phyloP scores from a whole-genome alignment of 129 eudicot species.

The Kitagawia praeruptora region DNA sequence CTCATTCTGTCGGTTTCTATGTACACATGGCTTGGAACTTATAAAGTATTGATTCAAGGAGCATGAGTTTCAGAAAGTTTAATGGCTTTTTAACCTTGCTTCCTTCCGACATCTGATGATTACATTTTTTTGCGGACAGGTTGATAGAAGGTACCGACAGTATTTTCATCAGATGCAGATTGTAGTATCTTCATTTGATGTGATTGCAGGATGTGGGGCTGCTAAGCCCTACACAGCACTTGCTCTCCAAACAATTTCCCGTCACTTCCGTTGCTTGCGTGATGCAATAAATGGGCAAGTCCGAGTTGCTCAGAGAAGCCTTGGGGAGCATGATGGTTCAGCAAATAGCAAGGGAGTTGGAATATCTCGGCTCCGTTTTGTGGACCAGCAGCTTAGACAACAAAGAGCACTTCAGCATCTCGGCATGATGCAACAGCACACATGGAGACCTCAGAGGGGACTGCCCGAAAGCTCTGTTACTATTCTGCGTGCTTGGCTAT shows the following conservation, averaged over 20 bases:
- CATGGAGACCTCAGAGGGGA: constrained; percentile 97
- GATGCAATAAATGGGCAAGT: constrained; percentile 64
- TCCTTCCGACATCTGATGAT: constrained; percentile 6
- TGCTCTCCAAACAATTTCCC: constrained; percentile 73
- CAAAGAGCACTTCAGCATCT: constrained; percentile 87
- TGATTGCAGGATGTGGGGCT: constrained; percentile 66
- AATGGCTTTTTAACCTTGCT: neutral
- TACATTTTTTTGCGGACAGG: constrained; percentile 33
- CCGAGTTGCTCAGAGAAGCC: constrained; percentile 40
- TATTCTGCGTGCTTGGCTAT: constrained; percentile 84
- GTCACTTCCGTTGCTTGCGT: constrained; percentile 78
- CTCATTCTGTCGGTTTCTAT: too few species aligned
- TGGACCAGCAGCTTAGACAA: constrained; percentile 56
- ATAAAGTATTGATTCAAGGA: neutral
- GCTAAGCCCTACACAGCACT: constrained; percentile 79
- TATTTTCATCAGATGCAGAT: constrained; percentile 88
- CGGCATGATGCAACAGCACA: constrained; percentile 77
- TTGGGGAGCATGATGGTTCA: constrained; percentile 56
- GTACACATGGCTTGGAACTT: neutral
- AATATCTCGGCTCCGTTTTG: constrained; percentile 45
- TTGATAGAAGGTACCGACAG: constrained; percentile 73
- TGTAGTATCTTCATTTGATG: constrained; percentile 72
- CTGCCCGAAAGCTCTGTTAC: constrained; percentile 90
- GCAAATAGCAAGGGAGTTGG: constrained; percentile 49
- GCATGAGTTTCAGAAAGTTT: constrained; percentile 9